These are phyloP conservation scores for Akanthomyces muscarius DNA, from an alignment of 2,329 filamentous ascomycete genomes.

Conservation along the genomic window DNA sequence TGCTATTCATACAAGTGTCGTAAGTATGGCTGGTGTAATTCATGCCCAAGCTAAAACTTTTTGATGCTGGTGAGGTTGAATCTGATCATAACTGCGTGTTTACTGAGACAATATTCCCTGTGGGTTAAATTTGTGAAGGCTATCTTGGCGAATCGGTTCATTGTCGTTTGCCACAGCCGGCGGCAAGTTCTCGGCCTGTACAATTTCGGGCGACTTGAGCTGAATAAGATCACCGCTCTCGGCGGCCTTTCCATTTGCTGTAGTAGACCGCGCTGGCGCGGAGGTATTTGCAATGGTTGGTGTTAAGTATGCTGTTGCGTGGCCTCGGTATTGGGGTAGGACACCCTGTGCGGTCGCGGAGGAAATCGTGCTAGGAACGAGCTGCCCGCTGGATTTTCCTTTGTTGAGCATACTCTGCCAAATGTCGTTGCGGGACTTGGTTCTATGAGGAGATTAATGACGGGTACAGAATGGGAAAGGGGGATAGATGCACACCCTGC, in stretches of 20 bases:
- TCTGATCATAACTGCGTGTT: constrained; percentile 13
- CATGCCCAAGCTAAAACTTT: constrained; percentile 19
- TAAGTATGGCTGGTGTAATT: constrained; percentile 19
- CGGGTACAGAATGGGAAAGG: not conserved
- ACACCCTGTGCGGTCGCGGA: constrained; percentile 52
- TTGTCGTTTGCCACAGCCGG: constrained; percentile 25
- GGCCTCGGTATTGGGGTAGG: constrained; percentile 49
- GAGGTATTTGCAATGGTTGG: constrained; percentile 41
- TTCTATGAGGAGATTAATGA: constrained; percentile 25
- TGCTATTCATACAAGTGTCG: constrained; percentile 20
- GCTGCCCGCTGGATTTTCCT: constrained; percentile 45
- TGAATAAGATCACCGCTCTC: constrained; percentile 23
- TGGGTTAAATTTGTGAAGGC: constrained; percentile 16
- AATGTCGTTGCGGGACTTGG: constrained; percentile 41
- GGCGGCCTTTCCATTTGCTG: constrained; percentile 26
- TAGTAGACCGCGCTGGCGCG: constrained; percentile 29
- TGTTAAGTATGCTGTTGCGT: constrained; percentile 48
- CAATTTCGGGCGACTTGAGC: constrained; percentile 21
- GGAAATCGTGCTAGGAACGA: constrained; percentile 45
- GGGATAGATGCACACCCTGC: constrained; percentile 29
- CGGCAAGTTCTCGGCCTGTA: constrained; percentile 39
- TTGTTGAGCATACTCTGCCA: constrained; percentile 51
- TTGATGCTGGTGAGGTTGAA: constrained; percentile 14
- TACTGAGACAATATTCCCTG: constrained; percentile 16
- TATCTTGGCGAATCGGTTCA: constrained; percentile 14